Conservation (phyloP, 2,329 filamentous ascomycete species). For the Calonectria crousiana region DNA sequence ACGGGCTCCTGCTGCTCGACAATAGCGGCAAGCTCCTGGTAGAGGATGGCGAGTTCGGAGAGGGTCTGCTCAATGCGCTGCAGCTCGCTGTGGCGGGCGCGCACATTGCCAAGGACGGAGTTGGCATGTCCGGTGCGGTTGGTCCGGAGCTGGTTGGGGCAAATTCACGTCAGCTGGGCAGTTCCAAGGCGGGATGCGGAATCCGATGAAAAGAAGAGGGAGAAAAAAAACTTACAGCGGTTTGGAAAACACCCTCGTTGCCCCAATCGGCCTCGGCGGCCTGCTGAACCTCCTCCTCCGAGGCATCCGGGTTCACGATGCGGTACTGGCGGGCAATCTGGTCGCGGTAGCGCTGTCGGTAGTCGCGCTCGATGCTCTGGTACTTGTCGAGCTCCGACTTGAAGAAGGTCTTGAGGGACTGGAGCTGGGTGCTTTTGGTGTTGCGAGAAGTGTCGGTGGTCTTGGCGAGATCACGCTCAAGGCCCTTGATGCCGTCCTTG, state of each 20-base stretch:
- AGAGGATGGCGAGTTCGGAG: conserved; percentile 76
- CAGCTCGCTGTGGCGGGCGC: conserved; percentile 86
- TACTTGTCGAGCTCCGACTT: conserved; percentile 78
- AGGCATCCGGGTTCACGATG: conserved; percentile 86
- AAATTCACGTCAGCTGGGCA: conserved; percentile 26
- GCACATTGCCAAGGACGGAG: conserved; percentile 81
- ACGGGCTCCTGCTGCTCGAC: conserved; percentile 79
- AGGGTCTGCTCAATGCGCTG: conserved; percentile 84
- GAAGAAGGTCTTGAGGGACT: conserved; percentile 78
- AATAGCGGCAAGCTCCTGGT: conserved; percentile 80
- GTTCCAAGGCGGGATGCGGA: conserved; percentile 5
- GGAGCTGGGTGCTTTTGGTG: conserved; percentile 78
- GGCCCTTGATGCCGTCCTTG: conserved; percentile 81
- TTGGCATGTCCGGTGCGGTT: conserved; percentile 81
- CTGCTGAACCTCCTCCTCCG: conserved; percentile 77
- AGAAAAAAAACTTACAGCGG: conserved; percentile 70
- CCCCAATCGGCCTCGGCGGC: conserved; percentile 80
- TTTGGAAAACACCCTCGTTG: conserved; percentile 85
- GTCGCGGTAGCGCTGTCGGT: conserved; percentile 78
- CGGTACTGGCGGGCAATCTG: conserved; percentile 85
- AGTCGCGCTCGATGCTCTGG: conserved; percentile 77
- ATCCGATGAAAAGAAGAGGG: not conserved
- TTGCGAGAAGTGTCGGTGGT: conserved; percentile 70
- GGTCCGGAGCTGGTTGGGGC: conserved; percentile 71
- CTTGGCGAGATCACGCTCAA: conserved; percentile 77